Evolutionary conservation across 176 grass and related monocot species (phyloP), one percentile per base, ranked within the genome.

Genomic region (Eleusine indica): DNA sequence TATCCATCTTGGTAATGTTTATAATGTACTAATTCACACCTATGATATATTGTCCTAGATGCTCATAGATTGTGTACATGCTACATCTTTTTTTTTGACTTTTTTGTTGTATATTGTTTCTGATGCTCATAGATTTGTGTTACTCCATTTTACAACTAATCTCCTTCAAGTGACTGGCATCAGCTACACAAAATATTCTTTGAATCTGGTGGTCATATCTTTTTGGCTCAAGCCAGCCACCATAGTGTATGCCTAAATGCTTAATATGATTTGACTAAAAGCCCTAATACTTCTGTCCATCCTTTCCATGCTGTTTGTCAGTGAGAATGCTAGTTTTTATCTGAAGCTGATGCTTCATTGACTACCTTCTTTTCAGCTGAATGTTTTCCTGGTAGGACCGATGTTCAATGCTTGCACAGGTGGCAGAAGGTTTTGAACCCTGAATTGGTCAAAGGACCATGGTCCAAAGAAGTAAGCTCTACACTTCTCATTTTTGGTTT

Each of bases 351-450:
- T 57, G 40, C 25, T 85, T 81, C 51, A 88, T 35, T 17, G 21
- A 46, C 60, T 61, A 78, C 69, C 66, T 76, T 64, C 76, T 87
- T 65, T 48, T 60, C 92, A 97, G 94, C 92, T 48, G 92, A 97
- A 72, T 94, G 81, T 86, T 97, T 97, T 73, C 92, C 92, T 28
- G 88, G 88, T 84, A 88, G 94, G 82, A 97, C 94, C 10, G 94
- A 97, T 69, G 94, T 94, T 65, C 94, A 97, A 76, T 97, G 94
- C 81, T 84, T 97, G 83, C 94, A 97, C 79, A 92, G 94, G 65
- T 97, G 94, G 94, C 94, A 95, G 66, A 95, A 95, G 65, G 93
- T 95, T 88, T 83, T 97, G 66, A 94, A 97, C 77, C 94, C 94
- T 77, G 94, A 94, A 38, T 68, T 97, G 63, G 83, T 97, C 62